phyloP scores from a whole-genome alignment of 768 basidiomycete species.

The Pholiota microspora region DNA sequence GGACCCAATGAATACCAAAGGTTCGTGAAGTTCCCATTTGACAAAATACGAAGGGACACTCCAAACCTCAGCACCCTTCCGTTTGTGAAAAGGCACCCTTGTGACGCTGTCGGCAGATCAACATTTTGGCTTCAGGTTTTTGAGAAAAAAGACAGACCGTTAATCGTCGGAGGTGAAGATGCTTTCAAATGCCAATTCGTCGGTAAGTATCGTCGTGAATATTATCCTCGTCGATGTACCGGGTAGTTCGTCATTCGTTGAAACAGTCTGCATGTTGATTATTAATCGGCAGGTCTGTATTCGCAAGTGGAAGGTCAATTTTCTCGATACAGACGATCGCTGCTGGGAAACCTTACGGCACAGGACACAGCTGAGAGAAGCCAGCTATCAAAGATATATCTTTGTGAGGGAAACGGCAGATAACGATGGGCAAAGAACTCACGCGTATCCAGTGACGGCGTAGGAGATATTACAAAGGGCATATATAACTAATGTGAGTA shows the following conservation, averaged over 20 bases:
- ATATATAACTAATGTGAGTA: conserved; percentile 16
- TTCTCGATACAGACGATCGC: background rate
- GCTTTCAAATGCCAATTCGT: conserved; percentile 14
- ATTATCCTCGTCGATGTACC: conserved; percentile 14
- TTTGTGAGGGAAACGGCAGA: background rate
- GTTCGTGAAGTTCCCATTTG: no score
- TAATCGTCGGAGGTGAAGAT: background rate
- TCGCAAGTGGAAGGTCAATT: background rate
- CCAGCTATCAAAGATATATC: conserved; percentile 16
- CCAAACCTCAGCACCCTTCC: no score
- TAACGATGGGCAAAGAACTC: conserved; percentile 2
- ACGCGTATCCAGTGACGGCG: conserved; percentile 23
- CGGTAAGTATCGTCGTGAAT: conserved; percentile 19
- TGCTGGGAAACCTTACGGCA: conserved; percentile 12
- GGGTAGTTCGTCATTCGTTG: background rate
- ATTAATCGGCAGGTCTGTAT: conserved; percentile 25
- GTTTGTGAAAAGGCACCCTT: no score
- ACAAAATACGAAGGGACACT: no score
- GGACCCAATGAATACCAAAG: no score
- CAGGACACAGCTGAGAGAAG: conserved; percentile 21
- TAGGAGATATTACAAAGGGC: conserved; percentile 15
- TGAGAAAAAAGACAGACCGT: background rate
- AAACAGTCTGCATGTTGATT: conserved; percentile 20
- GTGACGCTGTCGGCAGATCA: no score
- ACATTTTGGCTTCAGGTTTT: background rate